Base-by-base conservation (phyloP, 257 asterid species). In the Paulownia fortunei region DNA sequence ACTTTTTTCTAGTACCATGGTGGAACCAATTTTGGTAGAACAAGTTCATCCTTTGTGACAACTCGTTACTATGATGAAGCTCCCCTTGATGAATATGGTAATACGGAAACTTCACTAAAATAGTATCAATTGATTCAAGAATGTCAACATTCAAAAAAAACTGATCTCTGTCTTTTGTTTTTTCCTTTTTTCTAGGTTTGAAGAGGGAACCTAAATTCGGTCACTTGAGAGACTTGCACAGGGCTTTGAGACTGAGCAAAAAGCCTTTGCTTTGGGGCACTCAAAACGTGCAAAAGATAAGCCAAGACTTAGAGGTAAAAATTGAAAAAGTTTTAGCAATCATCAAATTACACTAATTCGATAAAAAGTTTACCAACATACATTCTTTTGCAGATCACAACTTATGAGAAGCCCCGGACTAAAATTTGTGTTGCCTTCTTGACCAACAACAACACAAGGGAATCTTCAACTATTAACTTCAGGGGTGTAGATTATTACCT, bases 11-110 rank as follows among this genome's bases (percentile, higher is more conserved):
- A 93, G 99, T 95, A 84, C 79, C 87, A 91, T 6, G 99, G 99
- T 54, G 99, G 99, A 73, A 93, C 97, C 42, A 93, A 93, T 55
- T 95, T 87, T 70, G 99, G 97, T 26, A 81, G 99, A 83, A 86
- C 96, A 1, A 75, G 89, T 64, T 95, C 99, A 36, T 91, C 98
- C 15, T 95, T 95, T 11, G 99, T 95, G 76, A 83, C 99, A 47
- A 89, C 99, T 30, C 94, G 97, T 21, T 95, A 95, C 82, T 95
- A 95, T 24, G 99, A 95, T 23, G 99, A 95, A 87, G 99, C 99
- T 24, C 99, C 99, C 58, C 93, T 95, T 0, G 99, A 95, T 84
- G 98, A 93, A 90, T 95, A 15, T 72, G 99, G 99, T 92, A 55
- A 65, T 19, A 66, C 15, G 10, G 10, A 21, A 26, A 1, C 10